Conservation (phyloP, 192 early-diverging fungal genomes). For the Podila clonocystis region DNA sequence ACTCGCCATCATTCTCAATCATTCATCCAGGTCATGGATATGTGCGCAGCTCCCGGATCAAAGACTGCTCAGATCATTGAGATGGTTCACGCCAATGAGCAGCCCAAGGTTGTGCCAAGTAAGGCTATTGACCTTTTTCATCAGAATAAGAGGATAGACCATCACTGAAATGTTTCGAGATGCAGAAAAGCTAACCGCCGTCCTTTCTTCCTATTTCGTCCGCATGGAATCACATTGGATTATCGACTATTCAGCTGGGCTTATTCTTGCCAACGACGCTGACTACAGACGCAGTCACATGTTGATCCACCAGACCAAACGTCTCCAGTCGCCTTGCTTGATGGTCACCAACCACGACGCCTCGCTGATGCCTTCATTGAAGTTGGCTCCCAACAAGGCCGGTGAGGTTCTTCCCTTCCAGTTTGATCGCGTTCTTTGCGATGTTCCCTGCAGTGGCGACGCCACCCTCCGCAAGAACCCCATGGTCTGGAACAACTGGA, state of each 20-base stretch:
- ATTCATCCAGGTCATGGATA: conserved; percentile 69
- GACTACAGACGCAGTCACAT: conserved; percentile 91
- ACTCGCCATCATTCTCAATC: too few relatives aligned
- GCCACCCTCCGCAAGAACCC: conserved; percentile 97
- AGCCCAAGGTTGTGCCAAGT: conserved; percentile 62
- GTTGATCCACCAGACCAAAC: conserved; percentile 96
- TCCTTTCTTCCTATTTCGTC: neutral
- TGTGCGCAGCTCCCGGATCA: conserved; percentile 99
- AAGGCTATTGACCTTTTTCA: conserved; percentile 1
- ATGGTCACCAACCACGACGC: conserved; percentile 98
- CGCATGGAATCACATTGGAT: neutral
- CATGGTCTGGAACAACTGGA: conserved; percentile 92
- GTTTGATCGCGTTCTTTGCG: conserved; percentile 97
- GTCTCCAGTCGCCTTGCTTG: conserved; percentile 92
- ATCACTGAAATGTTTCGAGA: too few relatives aligned
- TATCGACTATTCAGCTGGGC: conserved; percentile 59
- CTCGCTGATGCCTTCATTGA: conserved; percentile 53
- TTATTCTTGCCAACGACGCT: conserved; percentile 98
- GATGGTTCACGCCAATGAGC: conserved; percentile 74
- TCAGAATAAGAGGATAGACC: too few relatives aligned
- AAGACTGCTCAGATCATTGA: conserved; percentile 96
- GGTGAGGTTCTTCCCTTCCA: conserved; percentile 65
- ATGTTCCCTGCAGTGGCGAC: conserved; percentile 99
- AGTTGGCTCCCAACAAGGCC: conserved; percentile 34
- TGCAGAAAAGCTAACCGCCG: neutral